Evolutionary conservation across 2,329 filamentous ascomycete species (phyloP).

Genomic region (Colletotrichum theobromicola): DNA sequence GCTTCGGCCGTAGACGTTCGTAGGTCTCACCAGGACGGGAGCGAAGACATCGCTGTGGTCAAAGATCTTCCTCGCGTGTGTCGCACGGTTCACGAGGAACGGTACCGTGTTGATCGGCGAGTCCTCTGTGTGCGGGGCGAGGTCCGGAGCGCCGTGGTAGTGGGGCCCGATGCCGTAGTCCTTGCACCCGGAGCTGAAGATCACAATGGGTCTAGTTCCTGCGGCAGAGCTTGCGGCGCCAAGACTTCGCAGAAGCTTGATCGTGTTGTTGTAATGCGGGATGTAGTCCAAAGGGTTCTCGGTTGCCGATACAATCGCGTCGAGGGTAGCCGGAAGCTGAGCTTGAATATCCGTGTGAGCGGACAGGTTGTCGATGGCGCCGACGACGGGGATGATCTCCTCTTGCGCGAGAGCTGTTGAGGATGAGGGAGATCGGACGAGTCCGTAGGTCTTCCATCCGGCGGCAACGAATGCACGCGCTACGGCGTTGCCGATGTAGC

Average conservation of each 20-base stretch:
- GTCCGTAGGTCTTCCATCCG: conserved; percentile 50
- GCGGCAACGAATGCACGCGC: conserved; percentile 48
- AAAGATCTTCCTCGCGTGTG: conserved; percentile 38
- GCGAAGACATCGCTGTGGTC: conserved; percentile 44
- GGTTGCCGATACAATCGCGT: conserved; percentile 48
- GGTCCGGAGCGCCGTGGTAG: conserved; percentile 36
- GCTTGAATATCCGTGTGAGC: conserved; percentile 32
- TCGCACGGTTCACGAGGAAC: conserved; percentile 33
- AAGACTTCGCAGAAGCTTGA: conserved; percentile 37
- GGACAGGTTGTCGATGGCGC: conserved; percentile 36
- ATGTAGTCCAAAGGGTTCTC: conserved; percentile 45
- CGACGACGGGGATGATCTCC: conserved; percentile 47
- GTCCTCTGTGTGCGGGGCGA: conserved; percentile 47
- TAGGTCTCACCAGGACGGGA: conserved; percentile 48
- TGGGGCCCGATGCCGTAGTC: conserved; percentile 47
- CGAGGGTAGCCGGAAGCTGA: conserved; percentile 35
- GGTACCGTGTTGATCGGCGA: conserved; percentile 39
- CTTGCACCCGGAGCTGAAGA: conserved; percentile 55
- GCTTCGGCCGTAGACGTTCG: conserved; percentile 50
- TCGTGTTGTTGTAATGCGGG: conserved; percentile 40
- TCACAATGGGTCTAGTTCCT: conserved; percentile 43
- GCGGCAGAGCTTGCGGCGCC: conserved; percentile 34
- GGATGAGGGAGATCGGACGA: conserved; percentile 40
- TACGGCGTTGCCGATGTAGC: conserved; percentile 52
- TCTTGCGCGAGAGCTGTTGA: conserved; percentile 32